Base-by-base conservation (phyloP, 139 green algal genomes). In the Haematococcus sp. region DNA sequence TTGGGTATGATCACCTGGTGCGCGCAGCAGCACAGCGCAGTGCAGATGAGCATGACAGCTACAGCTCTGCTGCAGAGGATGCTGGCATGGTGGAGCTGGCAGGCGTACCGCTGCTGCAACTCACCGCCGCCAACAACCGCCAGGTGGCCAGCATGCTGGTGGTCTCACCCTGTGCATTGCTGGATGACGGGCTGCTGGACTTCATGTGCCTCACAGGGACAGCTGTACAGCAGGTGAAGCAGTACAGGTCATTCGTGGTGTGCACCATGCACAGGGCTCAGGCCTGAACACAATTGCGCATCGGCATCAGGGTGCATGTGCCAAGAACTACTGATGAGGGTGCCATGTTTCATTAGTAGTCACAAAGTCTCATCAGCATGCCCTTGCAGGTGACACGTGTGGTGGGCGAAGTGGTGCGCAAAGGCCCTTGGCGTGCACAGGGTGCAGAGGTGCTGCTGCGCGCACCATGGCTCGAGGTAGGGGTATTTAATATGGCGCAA, bases 131-230 rank as follows among this genome's bases (percentile, higher is more conserved):
- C 64, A 82, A 82, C 76, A 82, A 64, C 70, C 63, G 76, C 31
- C 70, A 82, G 61, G 33, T 49, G 40, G 76, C 76, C 40, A 75
- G 63, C 64, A 82, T 82, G 76, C 4, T 82, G 40, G 51, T 71
- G 34, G 70, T 82, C 30, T 84, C 76, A 30, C 82, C 82, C 19
- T 68, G 84, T 49, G 82, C 82, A 4, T 51, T 88, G 58, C 78
- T 88, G n/a, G 82, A 84, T 66, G 82, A 88, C 34, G 82, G 82
- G 15, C 67, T 85, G 75, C 68, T 88, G 72, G 82, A 88, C 70
- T 63, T 79, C 49, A 79, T 78, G 4, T 64, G 81, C 56, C 63
- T 83, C 52, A 81, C 63, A 1, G 76, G 70, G 2, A 71, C 58
- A 5, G 13, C 52, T 4, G n/a, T 23, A 3, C 46, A 59, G 20